These are phyloP conservation scores for Vitis amurensis DNA, from an alignment of 164 flowering plant genomes.

Conservation along the genomic window DNA sequence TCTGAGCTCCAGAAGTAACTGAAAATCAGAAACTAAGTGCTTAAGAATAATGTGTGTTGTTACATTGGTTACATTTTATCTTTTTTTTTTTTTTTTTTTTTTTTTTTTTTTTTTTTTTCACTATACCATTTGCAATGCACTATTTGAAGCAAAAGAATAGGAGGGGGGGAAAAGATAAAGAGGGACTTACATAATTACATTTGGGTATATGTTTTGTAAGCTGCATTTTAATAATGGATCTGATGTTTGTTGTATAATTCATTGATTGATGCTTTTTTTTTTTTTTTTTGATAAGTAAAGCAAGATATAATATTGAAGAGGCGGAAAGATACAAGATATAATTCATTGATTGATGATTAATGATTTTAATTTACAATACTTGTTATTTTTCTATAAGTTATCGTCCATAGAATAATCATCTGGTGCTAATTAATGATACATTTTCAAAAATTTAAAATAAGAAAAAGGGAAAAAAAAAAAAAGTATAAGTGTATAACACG, in stretches of 20 bases:
- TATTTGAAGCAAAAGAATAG: neutral
- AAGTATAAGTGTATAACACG: too few species aligned
- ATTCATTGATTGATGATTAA: neutral
- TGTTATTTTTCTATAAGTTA: neutral
- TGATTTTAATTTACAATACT: neutral
- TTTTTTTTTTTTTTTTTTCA: too few species aligned
- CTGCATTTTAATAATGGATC: neutral
- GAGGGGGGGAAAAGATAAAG: neutral
- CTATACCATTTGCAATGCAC: too few species aligned
- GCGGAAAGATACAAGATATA: too few species aligned
- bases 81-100: too few species aligned
- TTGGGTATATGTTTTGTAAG: neutral
- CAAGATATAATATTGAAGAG: too few species aligned
- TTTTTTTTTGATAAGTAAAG: too few species aligned
- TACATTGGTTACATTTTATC: too few species aligned
- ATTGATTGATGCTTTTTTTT: neutral
- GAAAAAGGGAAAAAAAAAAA: neutral
- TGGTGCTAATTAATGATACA: too few species aligned
- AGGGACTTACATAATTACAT: neutral
- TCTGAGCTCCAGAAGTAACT: constrained; percentile 28
- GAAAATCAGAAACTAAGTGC: neutral
- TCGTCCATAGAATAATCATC: too few species aligned
- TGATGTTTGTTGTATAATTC: neutral
- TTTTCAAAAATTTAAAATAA: neutral
- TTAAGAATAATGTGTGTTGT: too few species aligned